Evolutionary conservation across 495 filamentous ascomycete genomes (phyloP).

Genomic region (Neurospora africana): DNA sequence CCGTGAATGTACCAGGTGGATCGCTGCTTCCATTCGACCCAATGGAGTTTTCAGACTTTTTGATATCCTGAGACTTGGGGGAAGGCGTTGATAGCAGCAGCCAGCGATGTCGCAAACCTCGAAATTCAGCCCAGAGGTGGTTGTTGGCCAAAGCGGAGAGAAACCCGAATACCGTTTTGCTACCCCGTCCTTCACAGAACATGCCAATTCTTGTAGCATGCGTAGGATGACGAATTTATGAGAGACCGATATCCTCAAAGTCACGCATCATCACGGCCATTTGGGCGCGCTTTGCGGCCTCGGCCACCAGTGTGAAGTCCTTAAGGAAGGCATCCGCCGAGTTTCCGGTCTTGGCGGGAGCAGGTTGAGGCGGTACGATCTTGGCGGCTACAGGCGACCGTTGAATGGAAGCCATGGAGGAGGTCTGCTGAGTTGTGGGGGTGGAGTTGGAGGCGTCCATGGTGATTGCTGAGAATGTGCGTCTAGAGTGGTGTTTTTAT

Average conservation of each 20-base stretch:
- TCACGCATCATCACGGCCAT: slow-evolving; percentile 80
- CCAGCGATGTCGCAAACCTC: neutral
- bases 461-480: slow-evolving; percentile 1
- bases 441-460: slow-evolving; percentile 32
- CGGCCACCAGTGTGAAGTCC: slow-evolving; percentile 81
- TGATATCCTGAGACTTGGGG: neutral
- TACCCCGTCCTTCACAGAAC: neutral
- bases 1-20: neutral
- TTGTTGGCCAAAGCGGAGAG: neutral
- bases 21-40: neutral
- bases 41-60: too few relatives aligned
- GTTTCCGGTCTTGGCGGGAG: slow-evolving; percentile 16
- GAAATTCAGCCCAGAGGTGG: neutral
- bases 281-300: slow-evolving; percentile 87
- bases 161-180: neutral
- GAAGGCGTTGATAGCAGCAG: neutral
- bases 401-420: slow-evolving; percentile 16
- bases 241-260: slow-evolving; percentile 56
- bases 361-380: slow-evolving; percentile 26
- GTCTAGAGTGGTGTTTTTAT: neutral
- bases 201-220: neutral
- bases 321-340: slow-evolving; percentile 56
- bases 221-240: slow-evolving; percentile 8
- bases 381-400: slow-evolving; percentile 15
- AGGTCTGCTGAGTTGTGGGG: slow-evolving; percentile 16